A percentile compares a stretch with the other conserved stretches of the same genome.
phyloP scores from a whole-genome alignment of 23 red algal species.

The Gracilaria caudata region DNA sequence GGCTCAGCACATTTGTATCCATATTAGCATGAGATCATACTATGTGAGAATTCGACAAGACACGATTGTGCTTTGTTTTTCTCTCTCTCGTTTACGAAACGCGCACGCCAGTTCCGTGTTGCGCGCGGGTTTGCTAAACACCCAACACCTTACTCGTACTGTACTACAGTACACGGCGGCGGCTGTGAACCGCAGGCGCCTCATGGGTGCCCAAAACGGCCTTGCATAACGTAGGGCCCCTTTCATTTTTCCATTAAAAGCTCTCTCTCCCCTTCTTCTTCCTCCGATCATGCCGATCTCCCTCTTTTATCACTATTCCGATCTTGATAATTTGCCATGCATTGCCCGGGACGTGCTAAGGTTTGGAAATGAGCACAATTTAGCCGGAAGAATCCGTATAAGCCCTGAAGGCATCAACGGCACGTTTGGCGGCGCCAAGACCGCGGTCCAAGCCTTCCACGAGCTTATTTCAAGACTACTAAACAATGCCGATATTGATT shows the following conservation, averaged over 20 bases:
- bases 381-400: conserved; percentile 59
- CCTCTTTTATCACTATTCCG: conserved; percentile 57
- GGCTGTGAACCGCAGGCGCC: too few relatives aligned
- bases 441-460: conserved; percentile 45
- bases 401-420: conserved; percentile 67
- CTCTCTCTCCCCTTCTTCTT: neutral
- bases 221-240: too few relatives aligned
- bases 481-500: conserved; percentile 37
- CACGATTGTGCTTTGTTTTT: too few relatives aligned
- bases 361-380: neutral
- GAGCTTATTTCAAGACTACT: conserved; percentile 3
- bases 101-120: too few relatives aligned
- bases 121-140: too few relatives aligned
- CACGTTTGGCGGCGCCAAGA: conserved; percentile 36
- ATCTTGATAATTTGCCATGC: conserved; percentile 1
- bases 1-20: too few relatives aligned
- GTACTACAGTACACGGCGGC: too few relatives aligned
- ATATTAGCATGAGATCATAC: too few relatives aligned
- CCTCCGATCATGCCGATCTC: conserved; percentile 52
- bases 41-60: too few relatives aligned
- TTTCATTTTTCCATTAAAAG: neutral
- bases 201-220: too few relatives aligned
- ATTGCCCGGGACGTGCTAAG: conserved; percentile 26
- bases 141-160: too few relatives aligned
- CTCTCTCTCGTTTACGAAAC: too few relatives aligned